Conservation (phyloP, 2,329 filamentous ascomycete species). For the Trichophyton benhamiae region DNA sequence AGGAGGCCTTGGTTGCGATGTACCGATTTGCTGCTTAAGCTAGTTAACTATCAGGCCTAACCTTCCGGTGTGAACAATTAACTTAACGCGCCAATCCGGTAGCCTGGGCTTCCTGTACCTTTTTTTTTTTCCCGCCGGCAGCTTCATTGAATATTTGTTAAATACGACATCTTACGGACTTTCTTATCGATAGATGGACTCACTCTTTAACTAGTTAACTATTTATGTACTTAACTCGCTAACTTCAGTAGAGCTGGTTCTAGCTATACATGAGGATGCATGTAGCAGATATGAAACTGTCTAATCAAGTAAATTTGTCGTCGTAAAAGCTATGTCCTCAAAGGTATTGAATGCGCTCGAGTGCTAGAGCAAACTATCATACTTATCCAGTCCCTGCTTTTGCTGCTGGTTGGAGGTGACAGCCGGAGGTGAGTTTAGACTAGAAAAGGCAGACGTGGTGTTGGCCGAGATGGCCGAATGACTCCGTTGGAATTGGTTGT, state of each 20-base stretch:
- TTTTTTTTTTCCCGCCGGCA: no score
- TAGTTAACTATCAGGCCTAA: no score
- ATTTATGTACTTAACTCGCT: background rate
- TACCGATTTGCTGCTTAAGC: no score
- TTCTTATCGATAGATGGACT: background rate
- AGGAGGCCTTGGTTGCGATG: background rate
- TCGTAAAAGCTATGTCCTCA: background rate
- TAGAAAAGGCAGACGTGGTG: background rate
- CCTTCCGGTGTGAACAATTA: no score
- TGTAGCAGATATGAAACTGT: background rate
- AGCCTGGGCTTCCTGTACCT: background rate
- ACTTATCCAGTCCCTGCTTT: slow-evolving; percentile 41
- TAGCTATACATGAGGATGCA: background rate
- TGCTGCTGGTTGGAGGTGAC: slow-evolving; percentile 13
- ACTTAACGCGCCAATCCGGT: background rate
- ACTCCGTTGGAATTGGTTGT: slow-evolving; percentile 6
- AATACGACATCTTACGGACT: background rate
- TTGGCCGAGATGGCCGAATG: background rate
- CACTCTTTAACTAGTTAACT: background rate
- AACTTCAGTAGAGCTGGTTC: no score
- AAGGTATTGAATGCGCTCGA: background rate
- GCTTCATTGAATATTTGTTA: background rate
- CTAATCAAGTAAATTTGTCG: background rate
- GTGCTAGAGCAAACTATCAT: slow-evolving; percentile 41
- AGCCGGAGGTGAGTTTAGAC: slow-evolving; percentile 5